Evolutionary conservation across 208 protist genomes (phyloP).

Genomic region (Wallacemonas rigidus): DNA sequence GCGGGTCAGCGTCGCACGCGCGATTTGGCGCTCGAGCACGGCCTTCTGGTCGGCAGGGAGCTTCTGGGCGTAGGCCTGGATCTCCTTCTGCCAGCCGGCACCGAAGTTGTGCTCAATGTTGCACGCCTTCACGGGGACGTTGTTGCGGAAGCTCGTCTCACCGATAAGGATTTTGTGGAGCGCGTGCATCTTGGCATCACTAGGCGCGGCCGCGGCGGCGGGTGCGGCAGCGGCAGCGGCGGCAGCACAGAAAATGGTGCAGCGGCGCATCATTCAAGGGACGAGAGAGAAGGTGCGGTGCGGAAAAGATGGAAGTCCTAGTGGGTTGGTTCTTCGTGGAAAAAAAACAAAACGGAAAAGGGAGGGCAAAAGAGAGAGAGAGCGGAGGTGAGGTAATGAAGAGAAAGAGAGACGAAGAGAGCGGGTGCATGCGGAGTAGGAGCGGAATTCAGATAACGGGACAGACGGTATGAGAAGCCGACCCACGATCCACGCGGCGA

Average conservation of each 20-base stretch:
- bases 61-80: slow-evolving; percentile 70
- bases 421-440: neutral
- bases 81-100: slow-evolving; percentile 69
- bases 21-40: slow-evolving; percentile 76
- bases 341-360: too few species aligned
- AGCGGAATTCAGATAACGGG: too few species aligned
- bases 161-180: slow-evolving; percentile 89
- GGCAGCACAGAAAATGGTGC: slow-evolving; percentile 37
- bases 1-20: slow-evolving; percentile 76
- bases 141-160: slow-evolving; percentile 86
- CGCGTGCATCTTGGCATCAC: slow-evolving; percentile 67
- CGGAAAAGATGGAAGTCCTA: neutral
- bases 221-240: slow-evolving; percentile 41
- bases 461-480: too few species aligned
- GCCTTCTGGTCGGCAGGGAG: slow-evolving; percentile 74
- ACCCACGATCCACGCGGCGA: too few species aligned
- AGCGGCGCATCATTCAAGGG: slow-evolving; percentile 59
- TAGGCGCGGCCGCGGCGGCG: slow-evolving; percentile 31
- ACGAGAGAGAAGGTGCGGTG: neutral
- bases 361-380: slow-evolving; percentile 7
- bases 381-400: neutral
- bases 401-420: slow-evolving; percentile 16
- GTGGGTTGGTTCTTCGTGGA: too few species aligned
- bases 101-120: slow-evolving; percentile 91
- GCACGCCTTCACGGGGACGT: slow-evolving; percentile 81